Base-by-base conservation (phyloP, 768 basidiomycete genomes). In the Hygrocybe coccinea region DNA sequence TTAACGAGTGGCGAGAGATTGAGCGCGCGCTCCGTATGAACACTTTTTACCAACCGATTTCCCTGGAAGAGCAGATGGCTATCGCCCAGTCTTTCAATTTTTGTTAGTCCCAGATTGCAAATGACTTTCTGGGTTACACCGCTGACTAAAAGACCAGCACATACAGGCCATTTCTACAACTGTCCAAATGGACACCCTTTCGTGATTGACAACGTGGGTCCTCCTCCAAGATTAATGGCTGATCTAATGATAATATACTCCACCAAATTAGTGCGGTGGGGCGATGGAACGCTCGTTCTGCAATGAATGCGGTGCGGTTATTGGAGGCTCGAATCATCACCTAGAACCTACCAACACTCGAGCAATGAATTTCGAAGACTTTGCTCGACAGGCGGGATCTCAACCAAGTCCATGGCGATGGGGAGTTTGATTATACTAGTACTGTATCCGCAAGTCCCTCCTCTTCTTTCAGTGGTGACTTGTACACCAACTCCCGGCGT, bases 111-210 rank as follows among this genome's bases (percentile, higher is more conserved):
- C 1, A 25, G 51, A 7, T 33, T 29, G 8, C 35, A 35, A 10
- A 10, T 2, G 19, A 5, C 46, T 17, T 12, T 24, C 2, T 10
- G 14, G 53, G 15, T 56, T 51, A 12, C 59, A n/a, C n/a, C n/a
- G n/a, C 17, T 44, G 15, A 5, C 15, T 24, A 2, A n/a, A 29
- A 22, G 17, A 49, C 54, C 54, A 75, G 76, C 67, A 8, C 68
- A 71, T 6, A 67, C 72, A 2, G 77, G 77, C 0, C 79, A 79
- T 60, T 80, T 74, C 56, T 79, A 77, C 54, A 75, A 72, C 15
- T 82, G 81, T 54, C 74, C 69, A 0, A 85, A 85, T 49, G 85
- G 85, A 0, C 85, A 87, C 59, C 72, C 77, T 0, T 86, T 81
- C 54, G 78, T 82, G 1, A 85, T 87, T 34, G 68, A 64, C 0